Conservation (phyloP, 768 basidiomycete species). For the Baorangia bicolor region DNA sequence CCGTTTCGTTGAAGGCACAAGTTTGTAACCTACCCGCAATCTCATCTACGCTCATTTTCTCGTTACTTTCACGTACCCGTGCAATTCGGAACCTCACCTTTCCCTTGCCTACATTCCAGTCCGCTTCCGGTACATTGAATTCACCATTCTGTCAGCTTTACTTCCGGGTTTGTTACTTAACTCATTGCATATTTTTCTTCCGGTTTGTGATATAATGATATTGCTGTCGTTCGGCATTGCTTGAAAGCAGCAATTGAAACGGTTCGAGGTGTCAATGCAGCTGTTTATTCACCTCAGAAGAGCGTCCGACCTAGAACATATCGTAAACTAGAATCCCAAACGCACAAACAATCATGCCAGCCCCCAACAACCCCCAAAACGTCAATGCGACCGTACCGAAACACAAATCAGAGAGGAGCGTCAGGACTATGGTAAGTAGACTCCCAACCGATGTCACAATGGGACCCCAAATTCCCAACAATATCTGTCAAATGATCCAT, state of each 20-base stretch:
- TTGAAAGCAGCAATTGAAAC: not conserved
- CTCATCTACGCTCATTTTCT: conserved; percentile 33
- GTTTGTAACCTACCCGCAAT: conserved; percentile 33
- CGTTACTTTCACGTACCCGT: conserved; percentile 20
- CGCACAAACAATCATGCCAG: conserved; percentile 74
- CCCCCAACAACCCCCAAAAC: conserved; percentile 71
- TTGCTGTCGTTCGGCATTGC: conserved; percentile 25
- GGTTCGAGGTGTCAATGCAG: not conserved
- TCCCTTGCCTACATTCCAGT: conserved; percentile 10
- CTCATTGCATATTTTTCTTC: conserved; percentile 34
- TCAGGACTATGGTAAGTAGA: conserved; percentile 92
- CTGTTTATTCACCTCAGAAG: not conserved
- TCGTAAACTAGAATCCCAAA: conserved; percentile 81
- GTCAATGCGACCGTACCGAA: conserved; percentile 70
- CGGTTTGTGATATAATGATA: conserved; percentile 44
- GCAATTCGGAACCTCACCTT: conserved; percentile 10
- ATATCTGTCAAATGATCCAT: conserved; percentile 45
- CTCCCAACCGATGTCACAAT: conserved; percentile 86
- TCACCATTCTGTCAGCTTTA: conserved; percentile 19
- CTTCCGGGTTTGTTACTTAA: conserved; percentile 33
- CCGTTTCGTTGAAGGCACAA: conserved; percentile 31
- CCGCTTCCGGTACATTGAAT: conserved; percentile 18
- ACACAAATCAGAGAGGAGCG: conserved; percentile 73
- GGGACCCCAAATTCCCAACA: conserved; percentile 86
- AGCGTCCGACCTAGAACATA: conserved; percentile 42